phyloP scores from a whole-genome alignment of 2,329 filamentous ascomycete species.

The Cytospora schulzeri region DNA sequence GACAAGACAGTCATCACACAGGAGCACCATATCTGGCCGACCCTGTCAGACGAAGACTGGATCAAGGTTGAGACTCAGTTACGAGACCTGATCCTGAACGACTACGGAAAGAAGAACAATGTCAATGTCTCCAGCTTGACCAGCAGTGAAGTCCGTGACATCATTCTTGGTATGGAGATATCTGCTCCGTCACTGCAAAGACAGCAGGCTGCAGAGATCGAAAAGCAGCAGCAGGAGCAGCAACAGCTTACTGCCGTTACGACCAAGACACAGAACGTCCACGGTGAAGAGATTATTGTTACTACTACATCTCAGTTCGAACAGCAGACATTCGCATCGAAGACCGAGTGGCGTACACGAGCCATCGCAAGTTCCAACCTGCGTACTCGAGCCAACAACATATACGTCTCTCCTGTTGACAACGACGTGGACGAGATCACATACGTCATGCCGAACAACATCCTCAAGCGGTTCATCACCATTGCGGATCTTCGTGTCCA shows the following conservation, averaged over 20 bases:
- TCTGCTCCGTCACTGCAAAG: constrained; percentile 97
- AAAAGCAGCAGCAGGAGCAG: constrained; percentile 98
- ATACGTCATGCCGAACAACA: constrained; percentile 99
- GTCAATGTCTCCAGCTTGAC: constrained; percentile 98
- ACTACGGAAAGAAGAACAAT: constrained; percentile 99
- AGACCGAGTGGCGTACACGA: constrained; percentile 97
- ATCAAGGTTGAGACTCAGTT: constrained; percentile 98
- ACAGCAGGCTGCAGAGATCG: constrained; percentile 96
- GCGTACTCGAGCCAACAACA: constrained; percentile 92
- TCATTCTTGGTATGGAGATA: constrained; percentile 99
- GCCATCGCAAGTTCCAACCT: constrained; percentile 97
- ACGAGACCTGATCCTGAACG: constrained; percentile 92
- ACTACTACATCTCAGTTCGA: constrained; percentile 98
- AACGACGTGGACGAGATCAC: constrained; percentile 88
- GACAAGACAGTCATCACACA: constrained; percentile 99
- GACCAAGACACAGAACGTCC: constrained; percentile 96
- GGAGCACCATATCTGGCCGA: constrained; percentile 98
- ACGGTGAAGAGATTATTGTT: constrained; percentile 96
- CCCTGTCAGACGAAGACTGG: constrained; percentile 93
- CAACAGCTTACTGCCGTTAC: constrained; percentile 95
- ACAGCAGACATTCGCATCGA: constrained; percentile 95
- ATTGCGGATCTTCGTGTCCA: constrained; percentile 96
- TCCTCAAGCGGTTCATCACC: constrained; percentile 96
- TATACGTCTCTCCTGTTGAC: constrained; percentile 96
- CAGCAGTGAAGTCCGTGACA: constrained; percentile 94